These are phyloP conservation scores for Hortiboletus flavorubellus DNA, from an alignment of 768 basidiomycete species.

Conservation along the genomic window DNA sequence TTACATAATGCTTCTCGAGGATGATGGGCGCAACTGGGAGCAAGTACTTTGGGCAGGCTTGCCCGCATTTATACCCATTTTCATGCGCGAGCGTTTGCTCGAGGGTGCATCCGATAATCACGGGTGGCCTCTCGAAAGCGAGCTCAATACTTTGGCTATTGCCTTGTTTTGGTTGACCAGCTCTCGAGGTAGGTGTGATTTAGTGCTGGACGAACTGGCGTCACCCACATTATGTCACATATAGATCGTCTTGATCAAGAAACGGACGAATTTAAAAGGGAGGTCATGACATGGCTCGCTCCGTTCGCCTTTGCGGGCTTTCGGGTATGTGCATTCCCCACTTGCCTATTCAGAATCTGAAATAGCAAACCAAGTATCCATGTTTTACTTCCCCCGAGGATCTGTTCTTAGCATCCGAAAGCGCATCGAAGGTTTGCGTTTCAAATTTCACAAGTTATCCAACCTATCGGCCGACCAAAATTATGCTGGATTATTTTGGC, in stretches of 20 bases:
- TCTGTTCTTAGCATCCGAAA: conserved; percentile 22
- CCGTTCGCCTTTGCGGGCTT: conserved; percentile 50
- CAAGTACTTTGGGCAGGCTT: conserved; percentile 46
- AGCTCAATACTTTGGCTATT: conserved; percentile 44
- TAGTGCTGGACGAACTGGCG: neutral
- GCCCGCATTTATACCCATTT: conserved; percentile 38
- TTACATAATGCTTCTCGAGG: conserved; percentile 58
- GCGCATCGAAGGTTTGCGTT: conserved; percentile 10
- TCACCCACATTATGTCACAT: neutral
- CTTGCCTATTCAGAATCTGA: conserved; percentile 8
- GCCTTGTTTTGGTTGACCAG: conserved; percentile 47
- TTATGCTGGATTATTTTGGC: conserved; percentile 44
- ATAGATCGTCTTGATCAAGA: conserved; percentile 32
- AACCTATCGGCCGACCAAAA: conserved; percentile 28
- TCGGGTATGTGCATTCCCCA: conserved; percentile 37
- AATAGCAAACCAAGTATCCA: conserved; percentile 26
- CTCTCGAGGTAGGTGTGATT: conserved; percentile 23
- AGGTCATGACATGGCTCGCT: conserved; percentile 36
- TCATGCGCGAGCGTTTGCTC: conserved; percentile 39
- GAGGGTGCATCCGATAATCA: conserved; percentile 36
- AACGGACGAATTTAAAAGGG: conserved; percentile 28
- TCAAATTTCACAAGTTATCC: conserved; percentile 29
- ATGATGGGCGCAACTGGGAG: conserved; percentile 46
- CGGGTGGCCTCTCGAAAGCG: conserved; percentile 50
- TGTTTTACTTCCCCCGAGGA: conserved; percentile 40